Conservation (phyloP, 2,329 filamentous ascomycete species). For the Penicillium corylophilum region DNA sequence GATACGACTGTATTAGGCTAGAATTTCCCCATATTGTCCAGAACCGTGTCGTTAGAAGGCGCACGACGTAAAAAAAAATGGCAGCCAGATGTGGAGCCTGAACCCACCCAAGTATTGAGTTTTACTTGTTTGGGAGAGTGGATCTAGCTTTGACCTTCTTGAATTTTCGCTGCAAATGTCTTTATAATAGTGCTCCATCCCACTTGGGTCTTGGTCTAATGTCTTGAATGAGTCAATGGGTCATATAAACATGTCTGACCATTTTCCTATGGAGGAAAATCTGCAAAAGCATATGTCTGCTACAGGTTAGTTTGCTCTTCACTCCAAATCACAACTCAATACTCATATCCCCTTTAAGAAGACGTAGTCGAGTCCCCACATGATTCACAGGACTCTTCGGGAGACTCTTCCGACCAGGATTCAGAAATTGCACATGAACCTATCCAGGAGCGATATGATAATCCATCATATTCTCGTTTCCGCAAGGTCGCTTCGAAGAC, state of each 20-base stretch:
- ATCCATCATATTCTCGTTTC: slow-evolving; percentile 29
- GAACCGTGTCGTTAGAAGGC: slow-evolving; percentile 13
- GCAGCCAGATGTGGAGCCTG: slow-evolving; percentile 13
- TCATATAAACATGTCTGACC: slow-evolving; percentile 16
- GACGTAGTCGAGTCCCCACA: slow-evolving; percentile 8
- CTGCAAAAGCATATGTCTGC: slow-evolving; percentile 19
- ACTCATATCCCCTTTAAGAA: slow-evolving; percentile 6
- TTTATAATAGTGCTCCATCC: slow-evolving; percentile 14
- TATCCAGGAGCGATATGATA: slow-evolving; percentile 27
- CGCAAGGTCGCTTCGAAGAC: slow-evolving; percentile 38
- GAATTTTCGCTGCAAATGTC: slow-evolving; percentile 2
- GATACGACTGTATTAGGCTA: slow-evolving; percentile 11
- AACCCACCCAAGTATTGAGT: slow-evolving; percentile 11
- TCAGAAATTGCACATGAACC: slow-evolving; percentile 24
- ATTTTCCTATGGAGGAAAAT: slow-evolving; percentile 18
- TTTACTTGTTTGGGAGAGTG: slow-evolving; percentile 17
- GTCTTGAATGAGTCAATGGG: slow-evolving; percentile 1
- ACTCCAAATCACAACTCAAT: background rate
- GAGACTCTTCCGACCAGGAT: slow-evolving; percentile 15
- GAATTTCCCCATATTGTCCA: slow-evolving; percentile 8
- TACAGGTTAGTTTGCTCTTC: slow-evolving; percentile 12
- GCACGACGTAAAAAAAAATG: slow-evolving; percentile 13
- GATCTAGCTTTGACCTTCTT: slow-evolving; percentile 3
- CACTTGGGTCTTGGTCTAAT: slow-evolving; percentile 12
- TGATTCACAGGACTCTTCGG: slow-evolving; percentile 12